A percentile compares a stretch with the other conserved stretches of the same genome.
phyloP scores from a whole-genome alignment of 1,284 basidiomycete genomes.

The Ceratobasidium papillatum region DNA sequence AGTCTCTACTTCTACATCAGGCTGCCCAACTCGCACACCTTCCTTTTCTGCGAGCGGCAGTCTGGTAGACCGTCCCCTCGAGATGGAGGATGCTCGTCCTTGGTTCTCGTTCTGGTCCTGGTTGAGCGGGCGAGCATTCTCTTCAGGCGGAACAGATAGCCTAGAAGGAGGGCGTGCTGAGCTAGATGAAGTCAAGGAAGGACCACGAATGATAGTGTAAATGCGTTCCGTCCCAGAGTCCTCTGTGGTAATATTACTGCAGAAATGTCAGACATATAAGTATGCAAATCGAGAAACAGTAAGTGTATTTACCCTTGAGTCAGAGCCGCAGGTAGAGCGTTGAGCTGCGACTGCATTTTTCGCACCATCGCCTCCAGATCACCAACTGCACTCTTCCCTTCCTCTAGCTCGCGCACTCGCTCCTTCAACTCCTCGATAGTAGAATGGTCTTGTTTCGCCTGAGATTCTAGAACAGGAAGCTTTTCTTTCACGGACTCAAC shows the following conservation, averaged over 20 bases:
- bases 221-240: conserved; percentile 16
- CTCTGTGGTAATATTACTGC: neutral
- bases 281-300: neutral
- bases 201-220: conserved; percentile 20
- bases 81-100: conserved; percentile 22
- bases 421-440: conserved; percentile 15
- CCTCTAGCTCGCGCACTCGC: conserved; percentile 4
- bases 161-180: conserved; percentile 18
- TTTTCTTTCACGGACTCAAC: neutral
- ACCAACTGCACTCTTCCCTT: conserved; percentile 14
- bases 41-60: conserved; percentile 34
- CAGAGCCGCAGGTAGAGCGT: neutral
- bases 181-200: neutral
- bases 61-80: conserved; percentile 6
- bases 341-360: conserved; percentile 24
- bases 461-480: neutral
- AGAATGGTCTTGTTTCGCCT: neutral
- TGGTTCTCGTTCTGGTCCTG: conserved; percentile 23
- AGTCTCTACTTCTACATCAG: conserved; percentile 25
- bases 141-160: conserved; percentile 31
- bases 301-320: neutral
- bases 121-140: neutral
- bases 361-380: conserved; percentile 12
- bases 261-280: neutral
- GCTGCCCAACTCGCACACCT: conserved; percentile 6